Percentiles rank a stretch among this genome's conserved stretches.
phyloP scores from a whole-genome alignment of 129 eudicot species.

The Mikania micrantha region DNA sequence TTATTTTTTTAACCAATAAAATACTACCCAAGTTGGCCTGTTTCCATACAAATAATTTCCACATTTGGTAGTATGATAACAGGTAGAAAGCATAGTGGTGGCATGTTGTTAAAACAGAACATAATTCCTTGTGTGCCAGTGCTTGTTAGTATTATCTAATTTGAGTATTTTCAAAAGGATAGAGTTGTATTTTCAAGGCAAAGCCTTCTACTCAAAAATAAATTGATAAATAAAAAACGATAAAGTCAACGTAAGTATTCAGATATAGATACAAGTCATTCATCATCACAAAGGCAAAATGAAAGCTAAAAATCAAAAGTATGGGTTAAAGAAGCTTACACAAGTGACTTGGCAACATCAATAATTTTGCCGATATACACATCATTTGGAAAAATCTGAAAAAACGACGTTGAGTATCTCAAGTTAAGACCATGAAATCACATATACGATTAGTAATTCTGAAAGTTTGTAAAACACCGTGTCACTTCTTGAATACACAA shows the following conservation, averaged over 20 bases:
- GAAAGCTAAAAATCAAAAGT: not conserved
- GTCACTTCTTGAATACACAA: not conserved
- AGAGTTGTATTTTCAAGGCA: no score
- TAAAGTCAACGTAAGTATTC: not conserved
- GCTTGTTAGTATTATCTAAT: not conserved
- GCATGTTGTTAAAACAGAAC: not conserved
- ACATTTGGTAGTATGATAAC: not conserved
- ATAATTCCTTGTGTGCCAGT: not conserved
- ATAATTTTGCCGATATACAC: constrained; percentile 65
- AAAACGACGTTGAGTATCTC: constrained; percentile 9
- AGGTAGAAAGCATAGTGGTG: constrained; percentile 1
- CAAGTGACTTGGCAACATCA: constrained; percentile 63
- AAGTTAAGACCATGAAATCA: constrained; percentile 2
- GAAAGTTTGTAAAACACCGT: not conserved
- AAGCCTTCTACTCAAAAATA: no score
- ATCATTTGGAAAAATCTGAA: constrained; percentile 85
- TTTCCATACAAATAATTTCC: not conserved
- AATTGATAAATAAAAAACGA: no score
- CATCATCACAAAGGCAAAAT: constrained; percentile 2
- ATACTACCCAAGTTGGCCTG: not conserved
- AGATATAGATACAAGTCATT: constrained; percentile 2
- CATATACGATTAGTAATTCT: not conserved
- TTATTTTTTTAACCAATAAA: no score
- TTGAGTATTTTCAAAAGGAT: not conserved
- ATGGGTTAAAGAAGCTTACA: constrained; percentile 32